Base-by-base conservation (phyloP, 768 basidiomycete genomes). In the Dictyophora rubrovolvata region DNA sequence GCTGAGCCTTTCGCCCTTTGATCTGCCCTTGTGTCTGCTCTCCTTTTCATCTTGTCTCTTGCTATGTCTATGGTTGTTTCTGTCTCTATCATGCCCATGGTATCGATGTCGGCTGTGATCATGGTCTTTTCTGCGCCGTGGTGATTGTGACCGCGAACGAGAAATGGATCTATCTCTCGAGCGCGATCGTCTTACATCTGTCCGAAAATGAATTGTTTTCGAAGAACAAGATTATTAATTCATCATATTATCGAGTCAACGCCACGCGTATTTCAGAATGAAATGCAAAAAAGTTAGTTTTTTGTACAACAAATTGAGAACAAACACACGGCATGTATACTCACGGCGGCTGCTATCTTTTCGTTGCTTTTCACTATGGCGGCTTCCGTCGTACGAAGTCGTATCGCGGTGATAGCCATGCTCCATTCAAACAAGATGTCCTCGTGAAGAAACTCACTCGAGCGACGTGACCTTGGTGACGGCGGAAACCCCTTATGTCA, bases 61-160 rank as follows among this genome's bases (percentile, higher is more conserved):
- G 14, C n/a, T 52, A 36, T 59, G 22, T 52, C 49, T 51, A 16
- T 59, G 28, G 6, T n/a, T 2, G 48, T 5, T 35, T 54, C 20
- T n/a, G 28, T 59, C 48, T 50, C 57, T 59, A 46, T 59, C 20
- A 33, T 16, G 5, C 21, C 55, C 18, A 36, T 36, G 36, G 6
- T 46, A 20, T 34, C 35, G 28, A 17, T 57, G 42, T 21, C 11
- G 23, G 11, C 16, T 18, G 11, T 59, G n/a, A 1, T 37, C 23
- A 36, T 28, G 28, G 53, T 34, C 11, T 11, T 22, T 34, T 9
- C 37, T 35, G 8, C 50, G 48, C 3, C 57, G 49, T 35, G 57
- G 57, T 17, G 57, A 59, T 17, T 48, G 57, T 7, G 57, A 59
- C 11, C 57, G 57, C n/a, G 11, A 12, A 17, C 48, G 48, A 17